Base-by-base conservation (phyloP, 306 rosid species). In the Vigna radiata region DNA sequence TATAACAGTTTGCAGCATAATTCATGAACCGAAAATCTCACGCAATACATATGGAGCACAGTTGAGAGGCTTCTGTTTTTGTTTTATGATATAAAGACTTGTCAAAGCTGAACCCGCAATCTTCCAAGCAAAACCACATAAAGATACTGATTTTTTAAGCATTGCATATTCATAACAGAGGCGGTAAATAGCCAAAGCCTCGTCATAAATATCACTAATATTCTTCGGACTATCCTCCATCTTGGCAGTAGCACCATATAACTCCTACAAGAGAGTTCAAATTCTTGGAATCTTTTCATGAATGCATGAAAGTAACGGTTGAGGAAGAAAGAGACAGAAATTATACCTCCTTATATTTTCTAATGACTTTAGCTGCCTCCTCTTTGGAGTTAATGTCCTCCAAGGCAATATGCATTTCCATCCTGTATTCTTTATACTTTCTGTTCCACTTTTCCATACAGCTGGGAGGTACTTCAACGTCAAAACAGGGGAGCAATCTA, bases 51-150 rank as follows among this genome's bases (percentile, higher is more conserved):
- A 77, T 11, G 82, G 68, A 18, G 27, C 44, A 69, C 80, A 76
- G 12, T 46, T 1, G 64, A 88, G 58, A 46, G 68, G 3, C n/a
- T 37, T 81, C 33, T 59, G 86, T 33, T 70, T 77, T 15, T 70
- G 85, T 70, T 85, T 78, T 13, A 21, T 69, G 33, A 43, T 49
- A 73, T 60, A 74, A 23, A 78, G 63, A 18, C 77, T 67, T 8
- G 67, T 23, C 12, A 90, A 89, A 41, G 93, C 86, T 21, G 89
- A 31, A 27, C 97, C 94, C 0, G 94, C 97, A 79, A 90, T 71
- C 77, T 48, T 89, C 97, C 95, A 91, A 0, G 88, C 97, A 70
- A 89, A 93, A 63, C 72, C 1, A 68, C 96, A 93, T 25, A 8
- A 12, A 0, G 7, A 0, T 10, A 68, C 85, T 1, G 2, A 0